Evolutionary conservation across 352 stramenopile genomes (phyloP).

Genomic region (Globisporangium recalcitrans): DNA sequence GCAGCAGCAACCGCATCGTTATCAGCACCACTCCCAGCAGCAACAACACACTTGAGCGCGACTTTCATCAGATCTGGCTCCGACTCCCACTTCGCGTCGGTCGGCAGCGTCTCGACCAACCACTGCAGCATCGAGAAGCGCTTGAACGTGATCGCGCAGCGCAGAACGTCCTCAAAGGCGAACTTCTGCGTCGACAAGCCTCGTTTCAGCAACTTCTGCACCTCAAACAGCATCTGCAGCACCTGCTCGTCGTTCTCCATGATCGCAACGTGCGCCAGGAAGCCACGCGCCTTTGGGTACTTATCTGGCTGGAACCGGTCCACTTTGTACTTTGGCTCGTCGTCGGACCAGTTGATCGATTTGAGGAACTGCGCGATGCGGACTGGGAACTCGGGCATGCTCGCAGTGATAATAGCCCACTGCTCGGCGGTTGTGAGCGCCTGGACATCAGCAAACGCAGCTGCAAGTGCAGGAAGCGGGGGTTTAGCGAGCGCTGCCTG

Average conservation of each 20-base stretch:
- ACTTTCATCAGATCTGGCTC: conserved; percentile 6
- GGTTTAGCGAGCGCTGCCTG: background rate
- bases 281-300: conserved; percentile 9
- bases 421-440: background rate
- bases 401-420: background rate
- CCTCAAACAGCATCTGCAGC: conserved; percentile 5
- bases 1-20: background rate
- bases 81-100: conserved; percentile 1
- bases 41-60: conserved; percentile 3
- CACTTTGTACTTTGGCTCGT: conserved; percentile 13
- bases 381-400: conserved; percentile 1
- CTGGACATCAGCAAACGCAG: background rate
- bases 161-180: conserved; percentile 1
- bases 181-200: conserved; percentile 4
- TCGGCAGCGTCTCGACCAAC: conserved; percentile 2
- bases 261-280: conserved; percentile 11
- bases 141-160: conserved; percentile 1
- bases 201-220: background rate
- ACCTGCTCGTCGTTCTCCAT: conserved; percentile 5
- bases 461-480: background rate
- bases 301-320: conserved; percentile 13
- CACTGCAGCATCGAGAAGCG: conserved; percentile 8
- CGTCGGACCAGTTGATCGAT: background rate
- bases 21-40: background rate
- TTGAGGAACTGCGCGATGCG: conserved; percentile 3